Conservation (phyloP, 1,284 basidiomycete genomes). For the Chondrostereum purpureum region DNA sequence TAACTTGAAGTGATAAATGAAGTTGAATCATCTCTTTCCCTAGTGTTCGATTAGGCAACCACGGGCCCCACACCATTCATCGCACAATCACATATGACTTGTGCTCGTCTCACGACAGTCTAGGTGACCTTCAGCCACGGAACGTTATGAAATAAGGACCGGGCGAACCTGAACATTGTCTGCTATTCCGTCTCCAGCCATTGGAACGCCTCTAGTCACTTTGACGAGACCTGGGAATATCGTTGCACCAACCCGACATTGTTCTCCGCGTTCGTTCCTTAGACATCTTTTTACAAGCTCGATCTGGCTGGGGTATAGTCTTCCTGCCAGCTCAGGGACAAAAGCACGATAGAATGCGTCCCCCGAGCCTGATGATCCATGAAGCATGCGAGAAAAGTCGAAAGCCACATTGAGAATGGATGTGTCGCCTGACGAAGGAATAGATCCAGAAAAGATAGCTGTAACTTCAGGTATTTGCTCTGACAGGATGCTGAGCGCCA, state of each 20-base stretch:
- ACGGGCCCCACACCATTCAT: constrained; percentile 25
- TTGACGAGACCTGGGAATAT: constrained; percentile 82
- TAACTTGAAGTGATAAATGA: too few relatives aligned
- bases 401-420: constrained; percentile 64
- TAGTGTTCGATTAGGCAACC: too few relatives aligned
- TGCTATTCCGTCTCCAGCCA: constrained; percentile 27
- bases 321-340: constrained; percentile 68
- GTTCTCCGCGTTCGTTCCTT: constrained; percentile 62
- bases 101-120: constrained; percentile 72
- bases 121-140: constrained; percentile 15
- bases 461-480: constrained; percentile 63
- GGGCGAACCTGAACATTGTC: constrained; percentile 45
- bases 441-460: constrained; percentile 37
- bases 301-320: constrained; percentile 60
- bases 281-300: constrained; percentile 75
- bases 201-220: constrained; percentile 41
- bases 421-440: constrained; percentile 35
- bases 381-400: constrained; percentile 75
- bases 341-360: constrained; percentile 80
- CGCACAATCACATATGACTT: constrained; percentile 79
- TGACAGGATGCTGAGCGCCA: constrained; percentile 54
- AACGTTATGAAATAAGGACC: constrained; percentile 2
- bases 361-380: constrained; percentile 55
- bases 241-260: constrained; percentile 69
- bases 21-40: too few relatives aligned